A percentile compares a stretch with the other conserved stretches of the same genome.
These are phyloP conservation scores for Nitzschia palea DNA, from an alignment of 108 stramenopile species.

Conservation along the genomic window DNA sequence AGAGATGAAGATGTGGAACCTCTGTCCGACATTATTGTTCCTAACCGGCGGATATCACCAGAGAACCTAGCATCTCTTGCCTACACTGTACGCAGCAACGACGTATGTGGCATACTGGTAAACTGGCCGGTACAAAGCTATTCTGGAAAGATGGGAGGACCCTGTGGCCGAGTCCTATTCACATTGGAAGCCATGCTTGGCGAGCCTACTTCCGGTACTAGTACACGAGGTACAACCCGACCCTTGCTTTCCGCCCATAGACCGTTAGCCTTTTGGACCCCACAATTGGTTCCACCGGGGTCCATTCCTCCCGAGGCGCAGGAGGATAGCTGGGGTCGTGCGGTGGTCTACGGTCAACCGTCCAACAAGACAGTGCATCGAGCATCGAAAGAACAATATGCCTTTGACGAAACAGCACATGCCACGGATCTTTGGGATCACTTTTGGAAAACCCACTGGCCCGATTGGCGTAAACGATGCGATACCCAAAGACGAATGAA, in stretches of 20 bases:
- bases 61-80: background rate
- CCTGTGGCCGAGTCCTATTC: conserved; percentile 40
- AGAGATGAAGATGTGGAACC: conserved; percentile 1
- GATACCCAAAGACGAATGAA: too few species aligned
- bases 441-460: conserved; percentile 35
- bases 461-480: too few species aligned
- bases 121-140: conserved; percentile 41
- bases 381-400: conserved; percentile 31
- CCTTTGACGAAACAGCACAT: conserved; percentile 16
- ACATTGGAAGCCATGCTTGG: conserved; percentile 30
- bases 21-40: background rate
- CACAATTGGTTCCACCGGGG: background rate
- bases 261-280: conserved; percentile 31
- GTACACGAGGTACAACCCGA: background rate
- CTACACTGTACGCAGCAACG: conserved; percentile 13
- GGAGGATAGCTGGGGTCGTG: conserved; percentile 21
- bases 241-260: background rate
- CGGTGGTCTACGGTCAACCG: conserved; percentile 13
- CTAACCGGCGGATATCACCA: background rate
- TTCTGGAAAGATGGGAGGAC: conserved; percentile 28
- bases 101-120: conserved; percentile 45
- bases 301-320: too few species aligned
- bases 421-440: conserved; percentile 26
- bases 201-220: background rate
- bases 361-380: conserved; percentile 3